Evolutionary conservation across 176 grass and related monocot species (phyloP).

Genomic region (sorghum (Sorghum bicolor)): Sorghum_bicolor_NCBIv3 NC_012872.2:70068501-70069000

Average conservation of each 20-base stretch:
- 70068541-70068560: constrained; percentile 73
- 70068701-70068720: constrained; percentile 98
- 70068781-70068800: constrained; percentile 72
- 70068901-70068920: not conserved
- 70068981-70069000: constrained; percentile 5
- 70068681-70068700: constrained; percentile 80
- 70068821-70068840: constrained; percentile 4
- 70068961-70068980: not conserved
- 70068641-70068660: not conserved
- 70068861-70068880: not conserved
- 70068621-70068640: not conserved
- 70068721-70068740: constrained; percentile 86
- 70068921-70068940: constrained; percentile 9
- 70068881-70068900: not conserved
- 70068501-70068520: constrained; percentile 78
- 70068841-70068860: constrained; percentile 12
- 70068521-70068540: constrained; percentile 73
- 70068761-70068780: constrained; percentile 64
- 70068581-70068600: constrained; percentile 87
- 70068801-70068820: constrained; percentile 93
- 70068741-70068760: constrained; percentile 70
- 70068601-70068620: constrained; percentile 58
- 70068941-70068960: not conserved
- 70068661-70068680: constrained; percentile 22
- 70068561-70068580: constrained; percentile 68